A percentile compares a stretch with the other conserved stretches of the same genome.
Evolutionary conservation across 345 rosid species (phyloP).

Genomic region (Euphorbia peplus): DNA sequence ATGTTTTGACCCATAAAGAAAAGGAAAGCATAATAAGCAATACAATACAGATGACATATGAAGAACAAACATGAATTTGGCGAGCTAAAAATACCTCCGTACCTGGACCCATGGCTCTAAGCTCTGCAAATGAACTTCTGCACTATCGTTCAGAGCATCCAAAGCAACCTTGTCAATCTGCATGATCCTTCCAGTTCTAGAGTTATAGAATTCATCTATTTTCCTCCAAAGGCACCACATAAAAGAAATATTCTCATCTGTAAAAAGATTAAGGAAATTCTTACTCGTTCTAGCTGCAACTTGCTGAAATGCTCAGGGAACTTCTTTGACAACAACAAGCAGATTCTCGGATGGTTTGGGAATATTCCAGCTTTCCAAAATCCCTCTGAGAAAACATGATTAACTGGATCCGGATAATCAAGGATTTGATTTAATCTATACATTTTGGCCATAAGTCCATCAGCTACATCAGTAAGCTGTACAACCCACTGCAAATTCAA

Average conservation of each 20-base stretch:
- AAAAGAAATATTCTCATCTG: neutral
- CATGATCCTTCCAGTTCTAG: constrained; percentile 11
- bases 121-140: constrained; percentile 86
- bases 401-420: constrained; percentile 83
- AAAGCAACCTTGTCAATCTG: constrained; percentile 89
- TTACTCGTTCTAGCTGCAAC: constrained; percentile 94
- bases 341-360: constrained; percentile 83
- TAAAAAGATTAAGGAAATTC: constrained; percentile 13
- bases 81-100: neutral
- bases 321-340: constrained; percentile 83
- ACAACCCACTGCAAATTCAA: constrained; percentile 89
- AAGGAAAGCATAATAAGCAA: neutral
- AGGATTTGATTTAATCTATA: constrained; percentile 86
- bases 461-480: constrained; percentile 90
- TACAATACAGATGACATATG: neutral
- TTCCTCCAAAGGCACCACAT: constrained; percentile 7
- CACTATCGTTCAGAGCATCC: constrained; percentile 82
- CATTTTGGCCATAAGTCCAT: constrained; percentile 97
- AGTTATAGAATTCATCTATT: constrained; percentile 6
- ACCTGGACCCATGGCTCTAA: constrained; percentile 99
- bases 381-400: constrained; percentile 68
- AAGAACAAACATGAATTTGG: neutral
- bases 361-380: constrained; percentile 95
- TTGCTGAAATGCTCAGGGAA: constrained; percentile 95
- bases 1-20: neutral